Percentiles rank a stretch among this genome's conserved stretches.
Evolutionary conservation across 495 filamentous ascomycete genomes (phyloP).

Genomic region (Penicillium tannophilum): DNA sequence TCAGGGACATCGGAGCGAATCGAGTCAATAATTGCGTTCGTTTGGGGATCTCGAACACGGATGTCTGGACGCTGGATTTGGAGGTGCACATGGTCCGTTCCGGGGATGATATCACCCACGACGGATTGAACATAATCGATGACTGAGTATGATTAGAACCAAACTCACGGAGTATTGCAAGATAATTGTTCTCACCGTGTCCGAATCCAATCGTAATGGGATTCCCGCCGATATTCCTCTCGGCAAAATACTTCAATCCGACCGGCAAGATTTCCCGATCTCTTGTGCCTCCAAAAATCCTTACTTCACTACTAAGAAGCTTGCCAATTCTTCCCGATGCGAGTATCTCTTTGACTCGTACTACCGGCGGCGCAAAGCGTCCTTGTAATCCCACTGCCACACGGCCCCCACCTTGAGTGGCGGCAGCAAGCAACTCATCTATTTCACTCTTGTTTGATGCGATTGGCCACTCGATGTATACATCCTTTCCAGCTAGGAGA

Average conservation of each 20-base stretch:
- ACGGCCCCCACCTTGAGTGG: neutral
- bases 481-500: neutral
- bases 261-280: slow-evolving; percentile 1
- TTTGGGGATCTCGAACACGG: slow-evolving; percentile 4
- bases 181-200: neutral
- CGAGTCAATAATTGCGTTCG: neutral
- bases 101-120: slow-evolving; percentile 3
- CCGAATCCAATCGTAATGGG: neutral
- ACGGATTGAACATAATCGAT: neutral
- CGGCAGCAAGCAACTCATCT: slow-evolving; percentile 2
- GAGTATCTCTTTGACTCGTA: neutral
- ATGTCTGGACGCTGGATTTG: slow-evolving; percentile 2
- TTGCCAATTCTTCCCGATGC: neutral
- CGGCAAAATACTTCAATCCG: neutral
- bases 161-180: neutral
- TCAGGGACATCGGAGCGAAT: neutral
- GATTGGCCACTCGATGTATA: slow-evolving; percentile 1
- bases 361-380: neutral
- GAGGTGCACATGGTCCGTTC: neutral
- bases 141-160: neutral
- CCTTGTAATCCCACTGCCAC: slow-evolving; percentile 2
- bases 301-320: neutral
- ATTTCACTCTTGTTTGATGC: neutral
- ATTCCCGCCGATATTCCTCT: neutral
- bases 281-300: neutral